phyloP scores from a whole-genome alignment of 257 asterid genomes.

The Marsdenia floribunda region DNA sequence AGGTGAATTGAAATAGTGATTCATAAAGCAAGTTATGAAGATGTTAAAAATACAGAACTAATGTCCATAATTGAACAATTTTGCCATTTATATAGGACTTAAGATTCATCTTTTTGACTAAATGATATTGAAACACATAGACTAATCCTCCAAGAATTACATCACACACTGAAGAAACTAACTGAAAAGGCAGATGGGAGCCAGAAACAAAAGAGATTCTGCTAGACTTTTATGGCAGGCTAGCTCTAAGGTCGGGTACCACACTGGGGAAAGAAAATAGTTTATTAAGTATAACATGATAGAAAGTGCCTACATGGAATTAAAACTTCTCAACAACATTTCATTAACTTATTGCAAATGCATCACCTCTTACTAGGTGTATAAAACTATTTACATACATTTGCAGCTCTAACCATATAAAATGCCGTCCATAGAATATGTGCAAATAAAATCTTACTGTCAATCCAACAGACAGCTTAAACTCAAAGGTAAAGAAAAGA shows the following conservation, averaged over 20 bases:
- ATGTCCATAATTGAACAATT: not conserved
- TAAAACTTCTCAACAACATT: not conserved
- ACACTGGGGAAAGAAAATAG: not conserved
- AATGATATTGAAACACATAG: not conserved
- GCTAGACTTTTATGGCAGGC: not conserved
- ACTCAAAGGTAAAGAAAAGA: not conserved
- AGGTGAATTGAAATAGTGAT: slow-evolving; percentile 16
- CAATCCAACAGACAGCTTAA: not conserved
- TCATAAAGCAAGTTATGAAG: slow-evolving; percentile 3
- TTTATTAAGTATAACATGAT: not conserved
- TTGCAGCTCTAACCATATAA: not conserved
- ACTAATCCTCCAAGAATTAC: not conserved
- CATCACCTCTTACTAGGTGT: not conserved
- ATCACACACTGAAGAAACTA: not conserved
- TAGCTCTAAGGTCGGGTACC: not conserved
- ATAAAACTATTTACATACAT: not conserved
- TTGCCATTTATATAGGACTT: not conserved
- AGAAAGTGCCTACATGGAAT: not conserved
- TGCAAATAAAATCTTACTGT: not conserved
- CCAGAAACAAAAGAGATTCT: not conserved
- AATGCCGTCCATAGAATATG: not conserved
- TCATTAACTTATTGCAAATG: not conserved
- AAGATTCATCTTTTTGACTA: not conserved
- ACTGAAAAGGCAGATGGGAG: not conserved
- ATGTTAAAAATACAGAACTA: not conserved